Conservation (phyloP, 2,329 filamentous ascomycete species). For the Podosphaera aphanis region DNA sequence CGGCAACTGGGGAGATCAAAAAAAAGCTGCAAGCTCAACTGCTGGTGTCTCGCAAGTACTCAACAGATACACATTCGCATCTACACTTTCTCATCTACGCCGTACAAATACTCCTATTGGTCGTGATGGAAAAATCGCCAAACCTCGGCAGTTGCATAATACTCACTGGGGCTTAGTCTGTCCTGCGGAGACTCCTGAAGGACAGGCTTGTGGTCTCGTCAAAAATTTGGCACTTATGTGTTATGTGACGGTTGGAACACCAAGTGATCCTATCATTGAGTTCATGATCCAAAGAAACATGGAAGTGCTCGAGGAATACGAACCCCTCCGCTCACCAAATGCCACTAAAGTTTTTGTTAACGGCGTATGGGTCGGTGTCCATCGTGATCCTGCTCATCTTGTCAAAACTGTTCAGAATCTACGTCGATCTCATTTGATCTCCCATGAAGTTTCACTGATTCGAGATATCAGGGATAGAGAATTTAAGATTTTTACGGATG, state of each 20-base stretch:
- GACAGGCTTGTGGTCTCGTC: conserved; percentile 91
- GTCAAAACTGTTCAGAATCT: conserved; percentile 58
- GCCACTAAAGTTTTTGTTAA: conserved; percentile 97
- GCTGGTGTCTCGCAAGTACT: conserved; percentile 95
- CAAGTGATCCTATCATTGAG: conserved; percentile 70
- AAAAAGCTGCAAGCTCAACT: conserved; percentile 86
- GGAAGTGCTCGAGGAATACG: conserved; percentile 91
- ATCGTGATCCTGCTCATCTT: conserved; percentile 67
- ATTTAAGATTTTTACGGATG: conserved; percentile 96
- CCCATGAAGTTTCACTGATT: conserved; percentile 81
- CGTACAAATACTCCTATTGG: conserved; percentile 96
- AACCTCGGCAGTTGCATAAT: conserved; percentile 92
- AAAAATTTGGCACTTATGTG: conserved; percentile 98
- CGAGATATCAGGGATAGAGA: conserved; percentile 91
- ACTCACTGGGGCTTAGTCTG: conserved; percentile 97
- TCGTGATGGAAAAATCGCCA: conserved; percentile 92
- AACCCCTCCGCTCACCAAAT: conserved; percentile 61
- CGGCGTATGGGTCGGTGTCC: conserved; percentile 91
- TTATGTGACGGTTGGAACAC: conserved; percentile 86
- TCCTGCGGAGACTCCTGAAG: conserved; percentile 91
- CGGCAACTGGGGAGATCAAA: conserved; percentile 98
- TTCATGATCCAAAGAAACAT: conserved; percentile 93
- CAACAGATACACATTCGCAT: conserved; percentile 93
- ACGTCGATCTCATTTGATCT: conserved; percentile 60
- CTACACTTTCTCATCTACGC: conserved; percentile 85